phyloP scores from a whole-genome alignment of 768 basidiomycete species.

The Panus rudis region DNA sequence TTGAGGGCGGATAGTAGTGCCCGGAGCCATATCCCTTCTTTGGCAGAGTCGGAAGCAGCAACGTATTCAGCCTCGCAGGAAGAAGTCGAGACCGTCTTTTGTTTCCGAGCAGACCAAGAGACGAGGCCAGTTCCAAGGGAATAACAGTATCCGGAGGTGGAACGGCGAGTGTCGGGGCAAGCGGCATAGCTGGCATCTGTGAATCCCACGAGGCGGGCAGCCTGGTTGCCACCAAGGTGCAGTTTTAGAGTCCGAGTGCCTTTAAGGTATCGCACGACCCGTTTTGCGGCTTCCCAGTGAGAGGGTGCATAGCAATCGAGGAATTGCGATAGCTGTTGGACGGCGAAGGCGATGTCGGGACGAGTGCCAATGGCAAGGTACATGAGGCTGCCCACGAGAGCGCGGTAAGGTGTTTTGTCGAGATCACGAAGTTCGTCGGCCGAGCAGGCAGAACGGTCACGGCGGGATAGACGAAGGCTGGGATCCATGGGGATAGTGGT shows the following conservation, averaged over 20 bases:
- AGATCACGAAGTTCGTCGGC: too few relatives aligned
- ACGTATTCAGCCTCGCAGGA: constrained; percentile 24
- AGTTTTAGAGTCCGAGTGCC: constrained; percentile 10
- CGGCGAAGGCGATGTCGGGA: neutral
- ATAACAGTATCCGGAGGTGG: constrained; percentile 21
- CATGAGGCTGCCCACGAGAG: neutral
- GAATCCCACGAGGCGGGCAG: constrained; percentile 9
- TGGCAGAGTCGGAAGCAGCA: constrained; percentile 11
- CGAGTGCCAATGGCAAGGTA: neutral
- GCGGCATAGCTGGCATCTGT: constrained; percentile 22
- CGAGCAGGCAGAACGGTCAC: too few relatives aligned
- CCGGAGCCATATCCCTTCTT: constrained; percentile 9
- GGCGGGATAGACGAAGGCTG: too few relatives aligned
- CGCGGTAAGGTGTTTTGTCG: neutral
- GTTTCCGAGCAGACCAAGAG: constrained; percentile 20
- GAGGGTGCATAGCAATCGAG: constrained; percentile 3
- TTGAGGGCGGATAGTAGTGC: too few relatives aligned
- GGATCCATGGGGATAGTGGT: too few relatives aligned
- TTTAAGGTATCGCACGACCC: constrained; percentile 20
- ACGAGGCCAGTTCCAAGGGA: constrained; percentile 16
- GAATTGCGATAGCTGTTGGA: constrained; percentile 14
- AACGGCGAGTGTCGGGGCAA: constrained; percentile 15
- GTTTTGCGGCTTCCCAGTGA: constrained; percentile 20
- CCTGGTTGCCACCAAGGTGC: constrained; percentile 10
- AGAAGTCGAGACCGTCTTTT: constrained; percentile 19